Conservation (phyloP, 2,329 filamentous ascomycete genomes). For the Ilyonectria destructans region DNA sequence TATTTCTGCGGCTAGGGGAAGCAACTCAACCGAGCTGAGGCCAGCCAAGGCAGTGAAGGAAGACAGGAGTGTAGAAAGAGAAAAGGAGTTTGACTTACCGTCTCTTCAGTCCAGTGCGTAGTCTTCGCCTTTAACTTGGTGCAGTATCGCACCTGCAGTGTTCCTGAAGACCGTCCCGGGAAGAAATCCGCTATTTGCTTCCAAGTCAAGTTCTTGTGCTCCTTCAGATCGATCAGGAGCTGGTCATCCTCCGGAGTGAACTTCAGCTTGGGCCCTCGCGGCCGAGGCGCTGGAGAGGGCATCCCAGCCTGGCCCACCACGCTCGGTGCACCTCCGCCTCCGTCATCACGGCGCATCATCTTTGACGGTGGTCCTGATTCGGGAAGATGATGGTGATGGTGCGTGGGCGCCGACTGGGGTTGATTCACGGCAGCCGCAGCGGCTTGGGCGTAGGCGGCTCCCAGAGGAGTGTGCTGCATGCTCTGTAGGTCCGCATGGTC, state of each 20-base stretch:
- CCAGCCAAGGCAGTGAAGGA: background rate
- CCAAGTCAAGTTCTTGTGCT: conserved; percentile 96
- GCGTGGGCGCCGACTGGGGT: conserved; percentile 68
- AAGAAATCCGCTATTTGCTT: conserved; percentile 99
- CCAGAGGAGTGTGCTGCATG: conserved; percentile 69
- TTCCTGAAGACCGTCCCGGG: conserved; percentile 90
- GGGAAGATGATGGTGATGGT: conserved; percentile 88
- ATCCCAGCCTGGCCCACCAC: conserved; percentile 91
- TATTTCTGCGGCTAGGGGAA: background rate
- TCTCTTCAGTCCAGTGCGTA: conserved; percentile 93
- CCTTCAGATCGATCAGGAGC: conserved; percentile 90
- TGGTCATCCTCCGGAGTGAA: conserved; percentile 95
- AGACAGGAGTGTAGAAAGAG: background rate
- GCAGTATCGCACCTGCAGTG: conserved; percentile 93
- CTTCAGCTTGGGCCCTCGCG: conserved; percentile 91
- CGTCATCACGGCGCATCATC: conserved; percentile 74
- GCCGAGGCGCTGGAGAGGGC: conserved; percentile 85
- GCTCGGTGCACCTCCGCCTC: conserved; percentile 78
- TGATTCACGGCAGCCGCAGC: conserved; percentile 52
- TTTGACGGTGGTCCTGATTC: conserved; percentile 80
- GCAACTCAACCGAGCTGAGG: background rate
- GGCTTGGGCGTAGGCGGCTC: conserved; percentile 66
- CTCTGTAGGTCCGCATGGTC: conserved; percentile 70
- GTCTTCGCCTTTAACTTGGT: conserved; percentile 96
- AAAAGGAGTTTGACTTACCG: conserved; percentile 71